These are phyloP conservation scores for Phialophora macrospora DNA, from an alignment of 2,329 filamentous ascomycete genomes.

Conservation along the genomic window DNA sequence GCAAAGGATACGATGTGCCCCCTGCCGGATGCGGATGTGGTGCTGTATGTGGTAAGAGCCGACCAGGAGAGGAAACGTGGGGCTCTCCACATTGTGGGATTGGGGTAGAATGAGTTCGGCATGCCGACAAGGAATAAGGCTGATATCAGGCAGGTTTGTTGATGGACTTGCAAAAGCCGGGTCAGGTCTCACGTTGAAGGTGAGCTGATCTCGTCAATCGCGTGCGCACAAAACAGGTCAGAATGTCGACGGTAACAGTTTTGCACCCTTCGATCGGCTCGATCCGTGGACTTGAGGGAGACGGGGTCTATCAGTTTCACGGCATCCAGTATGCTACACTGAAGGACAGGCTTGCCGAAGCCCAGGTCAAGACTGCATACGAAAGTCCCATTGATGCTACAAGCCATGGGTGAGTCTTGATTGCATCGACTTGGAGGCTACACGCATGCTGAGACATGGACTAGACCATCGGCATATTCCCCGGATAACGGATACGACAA, in stretches of 20 bases:
- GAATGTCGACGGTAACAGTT: constrained; percentile 35
- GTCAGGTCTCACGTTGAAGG: not conserved
- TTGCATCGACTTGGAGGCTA: not conserved
- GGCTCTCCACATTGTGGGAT: constrained; percentile 23
- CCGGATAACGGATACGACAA: constrained; percentile 49
- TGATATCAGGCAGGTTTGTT: constrained; percentile 3
- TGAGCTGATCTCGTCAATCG: not conserved
- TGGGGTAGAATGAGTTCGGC: constrained; percentile 8
- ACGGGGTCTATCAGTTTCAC: constrained; percentile 44
- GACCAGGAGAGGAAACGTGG: constrained; percentile 14
- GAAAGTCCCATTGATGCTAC: constrained; percentile 44
- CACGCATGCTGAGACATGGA: not conserved
- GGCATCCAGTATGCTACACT: constrained; percentile 49
- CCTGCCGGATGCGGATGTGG: not conserved
- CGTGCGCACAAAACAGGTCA: not conserved
- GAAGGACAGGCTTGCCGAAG: constrained; percentile 44
- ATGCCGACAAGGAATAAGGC: constrained; percentile 1
- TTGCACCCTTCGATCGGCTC: constrained; percentile 42
- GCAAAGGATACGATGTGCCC: not conserved
- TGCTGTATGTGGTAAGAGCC: not conserved
- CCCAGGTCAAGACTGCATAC: constrained; percentile 42
- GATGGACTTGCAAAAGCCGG: not conserved
- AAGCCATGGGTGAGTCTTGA: constrained; percentile 43
- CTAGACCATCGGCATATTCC: constrained; percentile 49
- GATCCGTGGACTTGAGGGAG: constrained; percentile 40